Percentiles rank a stretch among this genome's conserved stretches.
These are phyloP conservation scores for Daldinia vernicosa DNA, from an alignment of 495 filamentous ascomycete species.

Conservation along the genomic window DNA sequence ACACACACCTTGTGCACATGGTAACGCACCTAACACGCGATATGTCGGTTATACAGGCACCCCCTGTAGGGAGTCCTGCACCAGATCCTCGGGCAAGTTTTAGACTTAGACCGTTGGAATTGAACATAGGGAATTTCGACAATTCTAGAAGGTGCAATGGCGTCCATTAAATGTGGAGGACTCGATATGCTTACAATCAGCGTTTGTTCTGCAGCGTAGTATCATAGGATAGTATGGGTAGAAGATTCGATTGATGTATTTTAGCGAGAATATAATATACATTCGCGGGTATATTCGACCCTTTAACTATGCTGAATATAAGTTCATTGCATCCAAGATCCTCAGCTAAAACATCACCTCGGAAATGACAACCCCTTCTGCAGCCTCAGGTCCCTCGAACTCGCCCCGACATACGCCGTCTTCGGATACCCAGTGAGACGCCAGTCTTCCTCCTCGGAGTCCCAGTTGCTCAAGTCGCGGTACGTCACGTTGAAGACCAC, in stretches of 20 bases:
- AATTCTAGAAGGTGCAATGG: too few species aligned
- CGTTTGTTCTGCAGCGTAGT: constrained; percentile 4
- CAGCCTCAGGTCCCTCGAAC: constrained; percentile 48
- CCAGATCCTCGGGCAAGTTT: too few species aligned
- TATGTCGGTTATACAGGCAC: neutral
- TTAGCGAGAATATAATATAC: neutral
- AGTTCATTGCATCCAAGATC: neutral
- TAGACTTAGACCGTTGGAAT: too few species aligned
- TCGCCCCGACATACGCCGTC: constrained; percentile 51
- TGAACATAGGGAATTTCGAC: too few species aligned
- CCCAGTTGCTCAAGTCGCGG: constrained; percentile 83
- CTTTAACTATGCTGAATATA: neutral
- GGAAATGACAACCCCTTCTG: constrained; percentile 20
- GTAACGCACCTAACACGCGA: constrained; percentile 15
- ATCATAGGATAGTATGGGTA: neutral
- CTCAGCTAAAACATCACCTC: neutral
- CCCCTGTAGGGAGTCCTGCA: neutral
- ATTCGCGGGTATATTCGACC: neutral
- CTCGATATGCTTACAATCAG: neutral
- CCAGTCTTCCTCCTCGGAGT: constrained; percentile 81
- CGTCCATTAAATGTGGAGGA: too few species aligned
- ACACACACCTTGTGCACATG: constrained; percentile 4
- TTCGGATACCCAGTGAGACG: constrained; percentile 54
- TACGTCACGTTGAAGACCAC: constrained; percentile 77
- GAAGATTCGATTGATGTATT: neutral